Base-by-base conservation (phyloP, 1,139 yeast species). In the Suhomyces guaymorum region DNA sequence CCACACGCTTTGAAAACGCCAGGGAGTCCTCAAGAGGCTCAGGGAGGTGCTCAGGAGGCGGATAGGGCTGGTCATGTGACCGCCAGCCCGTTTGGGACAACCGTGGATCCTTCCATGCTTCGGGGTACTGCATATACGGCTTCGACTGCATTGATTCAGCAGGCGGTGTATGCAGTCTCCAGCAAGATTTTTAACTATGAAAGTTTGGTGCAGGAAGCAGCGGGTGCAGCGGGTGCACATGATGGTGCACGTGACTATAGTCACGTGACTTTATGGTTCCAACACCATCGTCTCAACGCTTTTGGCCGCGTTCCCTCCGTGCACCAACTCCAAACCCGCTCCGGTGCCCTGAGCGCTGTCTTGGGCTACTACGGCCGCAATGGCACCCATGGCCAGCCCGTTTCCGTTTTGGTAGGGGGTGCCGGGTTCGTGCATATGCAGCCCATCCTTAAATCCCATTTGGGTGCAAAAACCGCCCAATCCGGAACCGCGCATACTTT, bases 341-440 rank as follows among this genome's bases (percentile, higher is more conserved):
- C 84, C 2, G 97, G 97, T 48, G 95, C 96, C 20, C 86, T 92
- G 29, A 75, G 80, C 47, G 77, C 87, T 26, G 70, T 92, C 34
- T 67, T 86, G 38, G 97, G 97, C 16, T 89, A 81, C 62, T 63
- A 80, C 47, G 51, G 61, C 33, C 58, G 49, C 32, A 65, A 68
- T 30, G 70, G 70, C 26, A 55, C 74, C 19, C 50, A 56, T 32
- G 73, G 69, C 25, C 64, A 55, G 38, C 72, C 61, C 3, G 48
- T 70, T n/a, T 57, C 75, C 12, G 81, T 84, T 22, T 59, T 90
- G 29, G 73, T 83, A 15, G 82, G 92, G 26, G 73, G 87, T 25
- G 79, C 78, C 48, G 80, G 90, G 12, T 68, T 89, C 55, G 69
- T 75, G 21, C 80, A 70, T 55, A 81, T 82, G 82, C 80, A 75